Evolutionary conservation across 345 rosid species (phyloP).

Genomic region (Pugionium dolabratum): DNA sequence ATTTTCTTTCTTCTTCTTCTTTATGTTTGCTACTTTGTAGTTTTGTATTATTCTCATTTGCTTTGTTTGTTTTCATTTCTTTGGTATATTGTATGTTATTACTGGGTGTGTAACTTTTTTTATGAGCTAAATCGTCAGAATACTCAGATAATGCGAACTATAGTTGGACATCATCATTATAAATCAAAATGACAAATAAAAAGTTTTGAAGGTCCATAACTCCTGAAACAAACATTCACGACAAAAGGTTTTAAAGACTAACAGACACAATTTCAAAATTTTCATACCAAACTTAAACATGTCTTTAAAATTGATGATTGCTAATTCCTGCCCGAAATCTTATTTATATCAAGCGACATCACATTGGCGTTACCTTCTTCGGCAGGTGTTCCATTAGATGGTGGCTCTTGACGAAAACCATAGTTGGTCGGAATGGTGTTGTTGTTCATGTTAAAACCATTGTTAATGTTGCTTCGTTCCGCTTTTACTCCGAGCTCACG

Average conservation of each 20-base stretch:
- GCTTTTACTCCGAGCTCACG: neutral
- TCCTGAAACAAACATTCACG: too few species aligned
- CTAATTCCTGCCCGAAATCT: neutral
- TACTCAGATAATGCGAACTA: too few species aligned
- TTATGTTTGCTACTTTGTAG: slow-evolving; percentile 7
- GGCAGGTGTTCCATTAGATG: neutral
- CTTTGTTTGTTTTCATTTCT: slow-evolving; percentile 14
- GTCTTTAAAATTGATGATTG: slow-evolving; percentile 8
- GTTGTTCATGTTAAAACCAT: neutral
- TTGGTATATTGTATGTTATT: neutral
- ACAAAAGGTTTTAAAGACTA: too few species aligned
- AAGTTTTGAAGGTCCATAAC: too few species aligned
- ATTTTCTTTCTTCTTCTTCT: slow-evolving; percentile 11
- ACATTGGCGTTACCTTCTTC: neutral
- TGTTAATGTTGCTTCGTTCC: neutral
- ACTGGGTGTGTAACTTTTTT: too few species aligned
- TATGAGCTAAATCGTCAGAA: too few species aligned
- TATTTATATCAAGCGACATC: neutral
- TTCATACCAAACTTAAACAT: neutral
- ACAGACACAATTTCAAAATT: neutral
- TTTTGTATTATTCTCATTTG: slow-evolving; percentile 22
- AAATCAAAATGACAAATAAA: too few species aligned
- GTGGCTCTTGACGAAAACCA: slow-evolving; percentile 5
- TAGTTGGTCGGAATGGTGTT: neutral
- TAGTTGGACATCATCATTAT: too few species aligned